Evolutionary conservation across 2,329 filamentous ascomycete species (phyloP).

Genomic region (Ophiocordyceps camponoti-saundersi): DNA sequence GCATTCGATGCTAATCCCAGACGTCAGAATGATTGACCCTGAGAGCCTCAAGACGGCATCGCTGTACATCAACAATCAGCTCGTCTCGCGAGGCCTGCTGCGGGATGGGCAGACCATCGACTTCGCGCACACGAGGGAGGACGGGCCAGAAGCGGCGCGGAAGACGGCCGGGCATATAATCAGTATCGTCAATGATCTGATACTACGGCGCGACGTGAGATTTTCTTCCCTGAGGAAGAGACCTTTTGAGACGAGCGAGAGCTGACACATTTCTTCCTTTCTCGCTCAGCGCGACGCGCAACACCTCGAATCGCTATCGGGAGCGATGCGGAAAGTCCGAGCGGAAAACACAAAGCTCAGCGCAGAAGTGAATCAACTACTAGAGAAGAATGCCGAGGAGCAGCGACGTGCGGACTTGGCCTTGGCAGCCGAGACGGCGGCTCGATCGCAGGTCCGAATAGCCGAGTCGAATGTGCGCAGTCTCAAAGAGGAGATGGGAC

Average conservation of each 20-base stretch:
- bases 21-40: slow-evolving; percentile 31
- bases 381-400: slow-evolving; percentile 35
- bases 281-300: slow-evolving; percentile 67
- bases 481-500: slow-evolving; percentile 70
- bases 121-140: slow-evolving; percentile 56
- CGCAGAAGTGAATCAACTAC: slow-evolving; percentile 44
- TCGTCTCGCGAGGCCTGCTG: slow-evolving; percentile 47
- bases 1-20: not conserved
- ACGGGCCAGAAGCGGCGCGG: slow-evolving; percentile 28
- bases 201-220: slow-evolving; percentile 67
- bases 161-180: slow-evolving; percentile 75
- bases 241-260: not conserved
- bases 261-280: not conserved
- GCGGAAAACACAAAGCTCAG: slow-evolving; percentile 59
- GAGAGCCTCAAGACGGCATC: slow-evolving; percentile 51
- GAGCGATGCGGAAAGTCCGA: slow-evolving; percentile 59
- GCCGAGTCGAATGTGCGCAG: slow-evolving; percentile 58
- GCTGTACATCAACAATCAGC: slow-evolving; percentile 57
- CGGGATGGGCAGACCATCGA: slow-evolving; percentile 60
- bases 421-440: slow-evolving; percentile 54
- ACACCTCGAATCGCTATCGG: slow-evolving; percentile 67
- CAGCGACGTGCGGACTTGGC: slow-evolving; percentile 37
- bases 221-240: no score
- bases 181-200: slow-evolving; percentile 83
- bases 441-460: slow-evolving; percentile 52